Conservation (phyloP, 2,329 filamentous ascomycete species). For the Bipolaris bicolor region DNA sequence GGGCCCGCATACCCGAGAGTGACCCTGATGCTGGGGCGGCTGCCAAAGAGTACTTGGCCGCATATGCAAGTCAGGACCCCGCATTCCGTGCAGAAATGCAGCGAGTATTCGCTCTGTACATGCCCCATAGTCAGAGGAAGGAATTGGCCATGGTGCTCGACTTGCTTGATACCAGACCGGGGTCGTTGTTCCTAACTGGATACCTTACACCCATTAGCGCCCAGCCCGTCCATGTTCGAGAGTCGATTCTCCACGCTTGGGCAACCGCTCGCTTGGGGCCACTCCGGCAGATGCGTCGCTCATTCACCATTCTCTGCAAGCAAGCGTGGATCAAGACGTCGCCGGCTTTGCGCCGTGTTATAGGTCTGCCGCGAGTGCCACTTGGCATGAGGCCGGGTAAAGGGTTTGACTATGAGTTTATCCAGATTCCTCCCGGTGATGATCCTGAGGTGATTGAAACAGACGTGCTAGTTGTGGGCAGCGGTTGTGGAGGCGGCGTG, state of each 20-base stretch:
- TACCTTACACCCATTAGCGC: conserved; percentile 66
- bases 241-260: conserved; percentile 70
- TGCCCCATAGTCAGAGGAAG: conserved; percentile 57
- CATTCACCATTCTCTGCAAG: conserved; percentile 62
- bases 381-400: conserved; percentile 60
- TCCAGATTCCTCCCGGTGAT: conserved; percentile 64
- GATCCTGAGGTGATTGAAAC: conserved; percentile 69
- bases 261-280: conserved; percentile 60
- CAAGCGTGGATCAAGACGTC: conserved; percentile 63
- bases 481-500: conserved; percentile 84
- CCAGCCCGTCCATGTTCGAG: conserved; percentile 65
- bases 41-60: conserved; percentile 61
- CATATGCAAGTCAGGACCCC: conserved; percentile 59
- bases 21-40: conserved; percentile 48
- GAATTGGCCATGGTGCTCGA: conserved; percentile 60
- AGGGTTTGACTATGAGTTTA: conserved; percentile 64
- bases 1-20: conserved; percentile 30
- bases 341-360: conserved; percentile 60
- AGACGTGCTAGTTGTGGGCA: conserved; percentile 85
- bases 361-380: conserved; percentile 65
- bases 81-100: conserved; percentile 60
- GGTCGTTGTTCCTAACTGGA: conserved; percentile 71
- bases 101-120: conserved; percentile 56
- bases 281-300: conserved; percentile 63
- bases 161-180: conserved; percentile 63